Percentiles rank a stretch among this genome's conserved stretches.
Conservation (phyloP, 2,329 filamentous ascomycete genomes). For the Pyrenophora seminiperda region DNA sequence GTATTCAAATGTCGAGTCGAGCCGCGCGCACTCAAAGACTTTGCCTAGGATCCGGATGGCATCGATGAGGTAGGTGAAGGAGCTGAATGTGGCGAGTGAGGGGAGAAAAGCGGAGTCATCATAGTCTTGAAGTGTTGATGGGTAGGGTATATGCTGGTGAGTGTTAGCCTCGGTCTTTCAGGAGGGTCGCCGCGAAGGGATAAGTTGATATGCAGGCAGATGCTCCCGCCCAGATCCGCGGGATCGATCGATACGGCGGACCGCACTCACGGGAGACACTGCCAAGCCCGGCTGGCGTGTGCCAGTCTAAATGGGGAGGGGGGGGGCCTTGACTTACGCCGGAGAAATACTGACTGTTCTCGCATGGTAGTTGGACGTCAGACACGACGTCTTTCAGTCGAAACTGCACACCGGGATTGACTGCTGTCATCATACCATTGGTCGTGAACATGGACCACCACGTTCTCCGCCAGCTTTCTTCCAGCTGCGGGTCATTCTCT, state of each 20-base stretch:
- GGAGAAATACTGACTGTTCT: constrained; percentile 71
- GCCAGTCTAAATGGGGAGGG: neutral
- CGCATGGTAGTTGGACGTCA: constrained; percentile 78
- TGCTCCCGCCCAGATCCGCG: neutral
- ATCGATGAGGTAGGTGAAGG: constrained; percentile 83
- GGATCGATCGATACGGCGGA: neutral
- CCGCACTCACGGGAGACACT: constrained; percentile 16
- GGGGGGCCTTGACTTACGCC: constrained; percentile 36
- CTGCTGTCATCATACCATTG: constrained; percentile 82
- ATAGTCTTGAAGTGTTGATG: constrained; percentile 69
- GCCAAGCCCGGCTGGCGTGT: constrained; percentile 17
- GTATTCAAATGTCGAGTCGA: constrained; percentile 47
- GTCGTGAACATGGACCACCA: constrained; percentile 90
- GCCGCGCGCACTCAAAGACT: constrained; percentile 63
- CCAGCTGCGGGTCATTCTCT: constrained; percentile 67
- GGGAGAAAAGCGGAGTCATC: constrained; percentile 76
- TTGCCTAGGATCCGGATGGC: constrained; percentile 78
- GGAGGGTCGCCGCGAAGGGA: neutral
- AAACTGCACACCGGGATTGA: constrained; percentile 74
- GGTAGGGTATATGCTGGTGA: constrained; percentile 43
- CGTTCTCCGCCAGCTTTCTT: constrained; percentile 84
- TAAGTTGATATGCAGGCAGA: constrained; percentile 4
- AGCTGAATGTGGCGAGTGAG: constrained; percentile 75
- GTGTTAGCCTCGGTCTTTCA: constrained; percentile 3
- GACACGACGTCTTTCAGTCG: constrained; percentile 68